A percentile compares a stretch with the other conserved stretches of the same genome.
Conservation (phyloP, 148 eudicot species). For the Rhododendron ferrugineum region DNA sequence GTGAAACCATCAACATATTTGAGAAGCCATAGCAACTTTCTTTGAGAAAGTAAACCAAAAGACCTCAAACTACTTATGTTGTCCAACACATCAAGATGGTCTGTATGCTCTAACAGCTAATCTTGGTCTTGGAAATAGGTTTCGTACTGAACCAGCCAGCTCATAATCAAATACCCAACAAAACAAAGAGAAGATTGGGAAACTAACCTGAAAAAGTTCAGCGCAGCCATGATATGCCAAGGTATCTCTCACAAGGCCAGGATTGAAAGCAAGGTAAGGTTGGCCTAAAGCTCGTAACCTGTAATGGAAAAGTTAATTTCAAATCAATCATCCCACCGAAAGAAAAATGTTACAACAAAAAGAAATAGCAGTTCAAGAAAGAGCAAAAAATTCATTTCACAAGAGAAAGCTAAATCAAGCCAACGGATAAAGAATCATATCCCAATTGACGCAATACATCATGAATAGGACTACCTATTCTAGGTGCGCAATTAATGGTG, state of each 20-base stretch:
- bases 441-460: neutral
- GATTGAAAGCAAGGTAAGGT: constrained; percentile 88
- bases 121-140: neutral
- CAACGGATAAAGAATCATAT: neutral
- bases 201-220: constrained; percentile 88
- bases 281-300: constrained; percentile 83
- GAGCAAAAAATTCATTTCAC: neutral
- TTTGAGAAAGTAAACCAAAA: neutral
- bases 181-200: neutral
- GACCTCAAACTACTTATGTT: neutral
- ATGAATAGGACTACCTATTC: neutral
- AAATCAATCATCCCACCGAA: neutral
- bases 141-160: neutral
- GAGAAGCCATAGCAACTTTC: neutral
- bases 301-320: constrained; percentile 10
- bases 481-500: neutral
- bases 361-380: neutral
- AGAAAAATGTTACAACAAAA: neutral
- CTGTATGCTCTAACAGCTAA: neutral
- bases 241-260: constrained; percentile 83
- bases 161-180: neutral
- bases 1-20: neutral
- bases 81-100: neutral
- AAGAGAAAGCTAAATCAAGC: neutral
- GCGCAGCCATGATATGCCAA: constrained; percentile 96